Percentiles rank a stretch among this genome's conserved stretches.
Conservation (phyloP, 306 rosid species). For the Quercus mongolica region DNA sequence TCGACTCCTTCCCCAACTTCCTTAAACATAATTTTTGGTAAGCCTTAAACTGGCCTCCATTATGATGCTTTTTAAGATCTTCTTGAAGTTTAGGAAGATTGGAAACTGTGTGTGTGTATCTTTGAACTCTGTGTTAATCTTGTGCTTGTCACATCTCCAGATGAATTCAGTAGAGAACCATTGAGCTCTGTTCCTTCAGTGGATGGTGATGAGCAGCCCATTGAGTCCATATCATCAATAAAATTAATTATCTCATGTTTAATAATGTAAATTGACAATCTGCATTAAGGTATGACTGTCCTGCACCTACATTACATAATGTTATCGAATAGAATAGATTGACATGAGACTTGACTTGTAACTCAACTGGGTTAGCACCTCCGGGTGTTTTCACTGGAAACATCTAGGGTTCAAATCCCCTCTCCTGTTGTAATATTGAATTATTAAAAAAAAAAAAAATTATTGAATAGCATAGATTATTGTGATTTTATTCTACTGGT, state of each 20-base stretch:
- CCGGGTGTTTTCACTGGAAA: too few species aligned
- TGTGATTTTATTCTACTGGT: neutral
- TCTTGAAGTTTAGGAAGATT: neutral
- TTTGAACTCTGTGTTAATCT: neutral
- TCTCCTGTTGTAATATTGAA: too few species aligned
- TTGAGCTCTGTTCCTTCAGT: slow-evolving; percentile 18
- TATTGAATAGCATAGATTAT: neutral
- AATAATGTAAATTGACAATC: slow-evolving; percentile 22
- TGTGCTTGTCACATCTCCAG: slow-evolving; percentile 35
- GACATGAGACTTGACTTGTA: too few species aligned
- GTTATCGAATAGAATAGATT: neutral
- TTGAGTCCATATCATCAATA: slow-evolving; percentile 60
- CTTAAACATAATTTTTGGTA: slow-evolving; percentile 63
- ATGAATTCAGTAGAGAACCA: slow-evolving; percentile 83
- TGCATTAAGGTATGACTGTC: neutral
- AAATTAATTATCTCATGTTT: slow-evolving; percentile 72
- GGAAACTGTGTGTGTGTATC: neutral
- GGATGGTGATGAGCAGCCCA: slow-evolving; percentile 60
- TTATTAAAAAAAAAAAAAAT: too few species aligned
- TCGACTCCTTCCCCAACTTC: slow-evolving; percentile 74
- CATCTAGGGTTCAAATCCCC: too few species aligned
- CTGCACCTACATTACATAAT: neutral
- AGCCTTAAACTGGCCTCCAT: slow-evolving; percentile 18
- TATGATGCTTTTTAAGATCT: neutral
- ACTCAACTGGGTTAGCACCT: too few species aligned